These are phyloP conservation scores for Tephrocybe sp. DNA, from an alignment of 768 basidiomycete genomes.

Conservation along the genomic window DNA sequence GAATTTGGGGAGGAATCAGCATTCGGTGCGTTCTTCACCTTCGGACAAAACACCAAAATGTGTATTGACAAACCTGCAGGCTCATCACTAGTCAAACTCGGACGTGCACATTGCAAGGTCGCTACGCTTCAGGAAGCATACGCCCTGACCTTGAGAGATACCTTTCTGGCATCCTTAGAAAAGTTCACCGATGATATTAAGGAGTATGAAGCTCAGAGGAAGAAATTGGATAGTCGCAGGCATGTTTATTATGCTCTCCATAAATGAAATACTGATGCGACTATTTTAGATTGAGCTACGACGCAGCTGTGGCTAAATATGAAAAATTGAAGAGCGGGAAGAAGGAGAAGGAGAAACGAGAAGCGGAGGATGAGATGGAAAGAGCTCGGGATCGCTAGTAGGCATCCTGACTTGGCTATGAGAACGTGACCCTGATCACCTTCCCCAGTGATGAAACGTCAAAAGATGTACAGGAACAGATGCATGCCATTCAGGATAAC, in stretches of 20 bases:
- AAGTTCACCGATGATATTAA: constrained; percentile 72
- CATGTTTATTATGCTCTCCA: constrained; percentile 28
- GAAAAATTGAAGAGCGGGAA: constrained; percentile 70
- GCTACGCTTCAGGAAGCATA: constrained; percentile 85
- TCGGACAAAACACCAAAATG: neutral
- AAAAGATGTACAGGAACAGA: constrained; percentile 80
- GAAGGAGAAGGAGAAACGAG: constrained; percentile 78
- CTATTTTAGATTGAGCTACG: constrained; percentile 63
- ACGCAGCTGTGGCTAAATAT: constrained; percentile 69
- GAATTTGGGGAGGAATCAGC: constrained; percentile 76
- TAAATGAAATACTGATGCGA: neutral
- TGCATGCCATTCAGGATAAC: constrained; percentile 78
- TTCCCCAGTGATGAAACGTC: constrained; percentile 74
- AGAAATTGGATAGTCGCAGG: constrained; percentile 88
- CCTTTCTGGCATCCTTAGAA: constrained; percentile 68
- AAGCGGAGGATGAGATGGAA: constrained; percentile 82
- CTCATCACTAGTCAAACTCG: constrained; percentile 69
- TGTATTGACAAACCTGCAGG: constrained; percentile 39
- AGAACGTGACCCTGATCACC: constrained; percentile 6
- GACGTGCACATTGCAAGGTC: constrained; percentile 82
- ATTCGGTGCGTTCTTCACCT: constrained; percentile 47
- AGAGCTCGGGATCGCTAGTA: constrained; percentile 76
- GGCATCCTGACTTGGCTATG: constrained; percentile 22
- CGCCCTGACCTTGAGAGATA: constrained; percentile 69
- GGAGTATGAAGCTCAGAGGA: constrained; percentile 77